Conservation (phyloP, 805 yeast species). For the Starmerella vitae region DNA sequence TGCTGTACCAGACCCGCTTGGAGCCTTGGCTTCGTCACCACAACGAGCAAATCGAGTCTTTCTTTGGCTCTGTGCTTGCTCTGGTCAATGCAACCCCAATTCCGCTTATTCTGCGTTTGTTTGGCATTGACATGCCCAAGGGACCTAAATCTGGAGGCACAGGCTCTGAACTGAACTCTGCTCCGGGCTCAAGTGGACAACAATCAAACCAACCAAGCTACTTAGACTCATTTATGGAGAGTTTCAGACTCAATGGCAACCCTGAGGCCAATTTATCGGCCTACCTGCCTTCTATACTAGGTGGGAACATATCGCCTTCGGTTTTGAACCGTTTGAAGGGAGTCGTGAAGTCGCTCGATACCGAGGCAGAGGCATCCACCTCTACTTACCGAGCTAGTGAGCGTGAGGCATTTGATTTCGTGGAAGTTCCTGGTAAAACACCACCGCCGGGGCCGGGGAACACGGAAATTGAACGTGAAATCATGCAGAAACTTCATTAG, state of each 20-base stretch:
- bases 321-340: conserved; percentile 14
- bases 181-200: background rate
- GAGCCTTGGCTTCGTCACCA: conserved; percentile 31
- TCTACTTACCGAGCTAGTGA: background rate
- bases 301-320: background rate
- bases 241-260: conserved; percentile 22
- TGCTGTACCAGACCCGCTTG: conserved; percentile 29
- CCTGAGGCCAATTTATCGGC: conserved; percentile 19
- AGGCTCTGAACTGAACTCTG: background rate
- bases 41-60: conserved; percentile 28
- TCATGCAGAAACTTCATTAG: too few species aligned
- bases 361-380: background rate
- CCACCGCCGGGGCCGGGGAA: conserved; percentile 6
- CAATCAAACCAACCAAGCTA: background rate
- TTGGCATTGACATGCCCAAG: conserved; percentile 16
- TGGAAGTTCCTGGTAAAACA: conserved; percentile 10
- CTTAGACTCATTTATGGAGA: conserved; percentile 20
- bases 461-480: conserved; percentile 16
- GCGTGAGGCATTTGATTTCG: conserved; percentile 14
- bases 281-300: conserved; percentile 11
- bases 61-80: conserved; percentile 16
- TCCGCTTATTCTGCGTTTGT: conserved; percentile 9
- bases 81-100: conserved; percentile 8
- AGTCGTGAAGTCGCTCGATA: conserved; percentile 13
- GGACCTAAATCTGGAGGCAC: conserved; percentile 4